phyloP scores from a whole-genome alignment of 2,329 filamentous ascomycete genomes.

The Apiospora aurea region DNA sequence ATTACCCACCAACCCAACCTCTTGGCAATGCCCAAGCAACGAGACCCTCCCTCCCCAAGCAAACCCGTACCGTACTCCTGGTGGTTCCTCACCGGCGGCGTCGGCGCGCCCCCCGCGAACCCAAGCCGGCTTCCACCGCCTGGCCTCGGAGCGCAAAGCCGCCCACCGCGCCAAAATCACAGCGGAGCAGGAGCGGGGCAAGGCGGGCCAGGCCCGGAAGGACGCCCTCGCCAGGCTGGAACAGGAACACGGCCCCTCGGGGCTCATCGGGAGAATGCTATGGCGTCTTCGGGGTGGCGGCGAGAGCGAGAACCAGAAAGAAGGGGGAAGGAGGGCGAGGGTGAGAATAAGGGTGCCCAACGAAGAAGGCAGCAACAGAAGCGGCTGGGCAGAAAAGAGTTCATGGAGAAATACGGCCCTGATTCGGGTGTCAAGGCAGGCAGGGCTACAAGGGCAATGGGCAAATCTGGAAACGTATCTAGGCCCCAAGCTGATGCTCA shows the following conservation, averaged over 20 bases:
- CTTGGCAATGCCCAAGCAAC: not conserved
- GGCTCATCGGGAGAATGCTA: not conserved
- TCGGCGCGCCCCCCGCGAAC: not conserved
- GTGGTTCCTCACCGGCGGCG: constrained; percentile 21
- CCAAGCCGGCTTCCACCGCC: constrained; percentile 2
- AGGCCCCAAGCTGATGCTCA: not conserved
- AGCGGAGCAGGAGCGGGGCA: not conserved
- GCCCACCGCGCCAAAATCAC: not conserved
- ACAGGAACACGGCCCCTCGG: not conserved
- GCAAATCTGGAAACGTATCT: not conserved
- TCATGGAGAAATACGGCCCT: constrained; percentile 1
- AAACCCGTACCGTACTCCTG: constrained; percentile 6
- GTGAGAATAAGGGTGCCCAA: not conserved
- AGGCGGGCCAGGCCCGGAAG: not conserved
- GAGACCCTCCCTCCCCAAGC: constrained; percentile 7
- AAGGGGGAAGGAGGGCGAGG: not conserved
- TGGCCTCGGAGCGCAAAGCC: not conserved
- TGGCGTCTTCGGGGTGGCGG: not conserved
- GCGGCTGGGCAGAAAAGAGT: not conserved
- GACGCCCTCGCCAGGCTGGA: not conserved
- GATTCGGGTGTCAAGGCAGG: not conserved
- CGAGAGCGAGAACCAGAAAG: not conserved
- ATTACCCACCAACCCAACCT: not conserved
- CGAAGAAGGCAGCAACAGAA: not conserved
- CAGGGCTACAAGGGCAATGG: not conserved